phyloP scores from a whole-genome alignment of 306 rosid genomes.

The Cicer judaicum region DNA sequence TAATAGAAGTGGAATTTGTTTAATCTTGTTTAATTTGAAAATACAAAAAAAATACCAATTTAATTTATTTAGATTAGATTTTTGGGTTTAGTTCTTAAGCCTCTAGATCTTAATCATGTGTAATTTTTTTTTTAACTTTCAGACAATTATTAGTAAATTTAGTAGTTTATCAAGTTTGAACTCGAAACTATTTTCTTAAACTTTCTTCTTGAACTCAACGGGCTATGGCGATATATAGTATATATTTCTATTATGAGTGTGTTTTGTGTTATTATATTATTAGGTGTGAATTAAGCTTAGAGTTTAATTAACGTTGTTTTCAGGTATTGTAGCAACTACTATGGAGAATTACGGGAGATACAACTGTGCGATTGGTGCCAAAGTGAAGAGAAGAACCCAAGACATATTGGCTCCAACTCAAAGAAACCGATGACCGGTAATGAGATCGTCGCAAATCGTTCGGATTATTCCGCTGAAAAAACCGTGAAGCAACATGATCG shows the following conservation, averaged over 20 bases:
- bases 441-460: slow-evolving; percentile 56
- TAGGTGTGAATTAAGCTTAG: slow-evolving; percentile 19
- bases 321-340: slow-evolving; percentile 93
- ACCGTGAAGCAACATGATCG: slow-evolving; percentile 71
- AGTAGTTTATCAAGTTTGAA: too few species aligned
- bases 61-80: too few species aligned
- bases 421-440: slow-evolving; percentile 52
- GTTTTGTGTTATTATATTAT: neutral
- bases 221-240: neutral
- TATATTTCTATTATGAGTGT: neutral
- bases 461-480: slow-evolving; percentile 69
- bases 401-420: slow-evolving; percentile 47
- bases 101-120: too few species aligned
- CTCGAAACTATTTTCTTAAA: too few species aligned
- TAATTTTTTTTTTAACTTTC: too few species aligned
- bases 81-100: too few species aligned
- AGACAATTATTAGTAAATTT: too few species aligned
- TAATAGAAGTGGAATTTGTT: too few species aligned
- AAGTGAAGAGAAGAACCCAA: slow-evolving; percentile 64
- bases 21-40: too few species aligned
- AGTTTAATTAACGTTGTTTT: slow-evolving; percentile 15
- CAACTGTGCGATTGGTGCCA: slow-evolving; percentile 96
- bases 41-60: too few species aligned
- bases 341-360: slow-evolving; percentile 70
- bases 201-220: too few species aligned